Conservation (phyloP, 768 basidiomycete species). For the Boletus huronensis region DNA sequence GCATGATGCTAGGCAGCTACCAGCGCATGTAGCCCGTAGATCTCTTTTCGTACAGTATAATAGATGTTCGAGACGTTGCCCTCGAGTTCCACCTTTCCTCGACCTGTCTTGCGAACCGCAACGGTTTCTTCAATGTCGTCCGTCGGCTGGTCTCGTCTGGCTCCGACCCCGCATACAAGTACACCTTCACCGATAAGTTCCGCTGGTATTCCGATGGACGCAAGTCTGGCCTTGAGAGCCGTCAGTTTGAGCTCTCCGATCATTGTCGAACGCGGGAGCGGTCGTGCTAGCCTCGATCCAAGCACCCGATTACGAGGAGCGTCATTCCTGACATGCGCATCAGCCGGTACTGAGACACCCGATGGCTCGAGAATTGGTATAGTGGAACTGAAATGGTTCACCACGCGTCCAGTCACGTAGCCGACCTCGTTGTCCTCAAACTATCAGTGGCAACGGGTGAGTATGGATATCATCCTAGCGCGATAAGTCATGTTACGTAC, state of each 20-base stretch:
- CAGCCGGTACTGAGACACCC: constrained; percentile 30
- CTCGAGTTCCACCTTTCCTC: constrained; percentile 85
- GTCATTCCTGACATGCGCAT: constrained; percentile 22
- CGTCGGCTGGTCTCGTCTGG: constrained; percentile 39
- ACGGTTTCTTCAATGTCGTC: constrained; percentile 64
- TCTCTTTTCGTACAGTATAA: constrained; percentile 82
- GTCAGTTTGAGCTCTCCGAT: constrained; percentile 96
- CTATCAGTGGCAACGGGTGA: constrained; percentile 37
- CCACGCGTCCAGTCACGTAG: constrained; percentile 85
- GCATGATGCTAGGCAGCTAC: constrained; percentile 55
- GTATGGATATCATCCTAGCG: not conserved
- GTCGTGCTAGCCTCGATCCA: constrained; percentile 61
- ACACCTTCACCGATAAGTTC: constrained; percentile 98
- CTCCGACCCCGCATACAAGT: constrained; percentile 75
- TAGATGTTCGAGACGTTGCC: constrained; percentile 87
- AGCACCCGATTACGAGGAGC: constrained; percentile 42
- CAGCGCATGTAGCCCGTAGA: constrained; percentile 88
- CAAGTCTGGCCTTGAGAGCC: constrained; percentile 76
- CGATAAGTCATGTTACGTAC: constrained; percentile 43
- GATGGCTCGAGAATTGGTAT: constrained; percentile 84
- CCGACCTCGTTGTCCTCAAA: constrained; percentile 98
- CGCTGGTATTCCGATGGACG: constrained; percentile 74
- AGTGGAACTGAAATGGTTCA: constrained; percentile 79
- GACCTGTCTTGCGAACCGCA: constrained; percentile 82
- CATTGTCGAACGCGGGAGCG: constrained; percentile 87